Base-by-base conservation (phyloP, 768 basidiomycete species). In the Panus rudis region DNA sequence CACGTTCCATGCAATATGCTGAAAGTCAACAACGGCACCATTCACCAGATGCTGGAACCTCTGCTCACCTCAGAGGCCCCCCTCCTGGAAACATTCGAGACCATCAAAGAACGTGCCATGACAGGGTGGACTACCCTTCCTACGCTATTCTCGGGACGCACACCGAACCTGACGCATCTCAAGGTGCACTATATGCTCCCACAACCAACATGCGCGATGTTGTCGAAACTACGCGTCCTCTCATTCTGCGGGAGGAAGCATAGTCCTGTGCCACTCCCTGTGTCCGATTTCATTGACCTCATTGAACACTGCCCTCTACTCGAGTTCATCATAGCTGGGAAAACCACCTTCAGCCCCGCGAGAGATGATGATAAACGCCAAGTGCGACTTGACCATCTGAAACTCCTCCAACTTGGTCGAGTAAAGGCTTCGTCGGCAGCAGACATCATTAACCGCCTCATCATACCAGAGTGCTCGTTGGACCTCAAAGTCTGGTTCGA, bases 231-330 rank as follows among this genome's bases (percentile, higher is more conserved):
- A 23, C 47, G 38, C 26, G 41, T 47, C 28, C 43, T 60, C 6
- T 47, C 50, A 16, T 51, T 60, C 47, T 47, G 45, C 21, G 58
- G 58, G 21, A 49, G 49, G 46, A 60, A 60, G 33, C 52, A 50
- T 34, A 41, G 47, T 17, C 42, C 33, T 6, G 51, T 60, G 14
- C 45, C 46, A 2, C 46, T 57, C 39, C 45, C 51, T 13, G 35
- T 57, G 6, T 52, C 58, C 8, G 38, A 31, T n/a, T 47, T 60
- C 6, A 39, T 60, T 5, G 52, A 54, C 21, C 50, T 60, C 3
- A 45, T 60, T n/a, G 51, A 56, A 31, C 37, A 45, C 16, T 56
- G 51, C 27, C 58, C 58, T 0, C 35, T 41, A 1, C 53, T 60
- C 0, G 51, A 56, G 37, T 34, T 52, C 8, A 28, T 60, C 28